Base-by-base conservation (phyloP, 768 basidiomycete genomes). In the Rhodotorula diobovata region DNA sequence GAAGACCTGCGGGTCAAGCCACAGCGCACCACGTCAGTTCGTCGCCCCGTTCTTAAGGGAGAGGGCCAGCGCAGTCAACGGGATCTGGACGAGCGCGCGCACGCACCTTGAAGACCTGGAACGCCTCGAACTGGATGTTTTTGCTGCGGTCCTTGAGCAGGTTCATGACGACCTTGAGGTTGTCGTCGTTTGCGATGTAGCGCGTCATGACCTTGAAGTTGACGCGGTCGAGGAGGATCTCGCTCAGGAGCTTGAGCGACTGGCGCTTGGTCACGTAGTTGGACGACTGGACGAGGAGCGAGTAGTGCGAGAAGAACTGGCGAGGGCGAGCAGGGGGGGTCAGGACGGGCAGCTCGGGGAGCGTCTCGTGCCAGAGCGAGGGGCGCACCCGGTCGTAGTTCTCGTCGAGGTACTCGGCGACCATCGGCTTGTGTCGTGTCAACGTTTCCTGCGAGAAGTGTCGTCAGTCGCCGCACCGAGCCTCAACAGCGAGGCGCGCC, bases 111-210 rank as follows among this genome's bases (percentile, higher is more conserved):
- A 99, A 99, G 50, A 99, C 96, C 78, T 99, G 96, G 82, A 99
- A 99, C 6, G 96, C 95, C 80, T 99, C 96, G 67, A 98, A 99
- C 81, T 99, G 96, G 57, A 99, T 98, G 81, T 99, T 99, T 85
- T 93, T 91, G 85, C 94, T 97, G 86, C 94, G 96, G 80, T 97
- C 93, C 72, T 94, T 86, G 66, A 99, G 84, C 66, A 98, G 85
- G 81, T 98, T 98, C 96, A 99, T 99, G 92, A 99, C 96, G 89
- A 95, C 91, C 88, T 98, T 97, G 73, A 99, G 85, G 80, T 98
- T 99, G 39, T 88, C 89, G 79, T 97, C 96, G 78, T 88, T 89
- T 16, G 91, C 87, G 76, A 99, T 99, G 80, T 98, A 99, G 14
- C 89, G 86, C 0, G 96, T 98, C 96, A 99, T 99, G 78, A 98